These are phyloP conservation scores for Nothophoma quercina DNA, from an alignment of 2,329 filamentous ascomycete species.

Conservation along the genomic window DNA sequence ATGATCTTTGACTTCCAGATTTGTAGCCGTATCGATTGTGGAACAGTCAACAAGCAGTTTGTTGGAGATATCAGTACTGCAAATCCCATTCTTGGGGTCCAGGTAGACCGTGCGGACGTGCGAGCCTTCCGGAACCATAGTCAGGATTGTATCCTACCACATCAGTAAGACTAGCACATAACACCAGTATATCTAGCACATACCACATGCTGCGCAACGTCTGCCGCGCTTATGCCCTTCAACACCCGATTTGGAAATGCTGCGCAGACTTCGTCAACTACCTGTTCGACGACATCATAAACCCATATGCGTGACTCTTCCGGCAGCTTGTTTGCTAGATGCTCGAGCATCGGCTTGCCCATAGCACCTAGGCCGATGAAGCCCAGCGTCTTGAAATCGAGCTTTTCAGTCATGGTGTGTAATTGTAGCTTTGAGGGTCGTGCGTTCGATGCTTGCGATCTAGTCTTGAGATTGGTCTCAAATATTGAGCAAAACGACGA, in stretches of 20 bases:
- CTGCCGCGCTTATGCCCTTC: conserved; percentile 53
- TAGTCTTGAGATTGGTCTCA: too few relatives aligned
- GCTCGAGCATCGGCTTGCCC: conserved; percentile 62
- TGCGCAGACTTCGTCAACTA: conserved; percentile 53
- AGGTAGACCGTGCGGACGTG: conserved; percentile 62
- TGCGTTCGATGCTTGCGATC: too few relatives aligned
- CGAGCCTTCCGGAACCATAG: conserved; percentile 62
- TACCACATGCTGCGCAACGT: conserved; percentile 61
- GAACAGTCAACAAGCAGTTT: conserved; percentile 64
- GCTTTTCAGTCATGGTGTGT: conserved; percentile 28
- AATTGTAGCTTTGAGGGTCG: too few relatives aligned
- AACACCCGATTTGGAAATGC: conserved; percentile 52
- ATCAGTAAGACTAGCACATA: conserved; percentile 2
- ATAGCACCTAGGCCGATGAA: conserved; percentile 66
- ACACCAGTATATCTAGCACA: conserved; percentile 16
- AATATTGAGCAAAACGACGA: too few relatives aligned
- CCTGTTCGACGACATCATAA: conserved; percentile 57
- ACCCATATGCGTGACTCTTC: conserved; percentile 55
- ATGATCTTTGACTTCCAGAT: conserved; percentile 54
- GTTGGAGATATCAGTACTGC: conserved; percentile 50
- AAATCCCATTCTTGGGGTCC: conserved; percentile 53
- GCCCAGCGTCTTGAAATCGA: conserved; percentile 47
- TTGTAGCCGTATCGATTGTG: conserved; percentile 63
- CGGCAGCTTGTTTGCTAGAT: conserved; percentile 58
- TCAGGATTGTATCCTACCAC: conserved; percentile 57